Evolutionary conservation across 2,329 filamentous ascomycete genomes (phyloP), one percentile per base, ranked within the genome.

Genomic region (Metarhizium rileyi): DNA sequence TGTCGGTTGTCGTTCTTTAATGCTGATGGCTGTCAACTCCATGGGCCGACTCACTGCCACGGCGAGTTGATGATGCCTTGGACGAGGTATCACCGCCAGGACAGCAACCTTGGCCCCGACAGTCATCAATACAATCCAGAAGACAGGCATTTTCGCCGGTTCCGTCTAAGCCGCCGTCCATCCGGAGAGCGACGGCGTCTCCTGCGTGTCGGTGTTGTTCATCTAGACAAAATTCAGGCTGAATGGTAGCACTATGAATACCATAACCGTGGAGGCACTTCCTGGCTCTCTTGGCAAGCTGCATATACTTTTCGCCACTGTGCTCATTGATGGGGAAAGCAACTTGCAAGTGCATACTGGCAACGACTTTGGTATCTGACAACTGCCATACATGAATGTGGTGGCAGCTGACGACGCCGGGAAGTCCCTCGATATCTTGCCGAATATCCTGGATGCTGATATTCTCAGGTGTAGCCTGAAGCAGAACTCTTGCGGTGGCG

Each of bases 311-410:
- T 61, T 80, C 78, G 38, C 80, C 81, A 40, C 85, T 85, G 57
- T 90, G 81, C 45, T 86, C 87, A 62, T 90, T 84, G 66, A 95
- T 90, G 57, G 90, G 87, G 65, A 95, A 95, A 44, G 84, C 83
- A 22, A 98, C 86, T 65, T 95, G 89, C 42, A 98, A 84, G 63
- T 98, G 93, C 68, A 98, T 80, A 10, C 87, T 93, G 12, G 93
- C 91, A 35, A 98, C 86, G 30, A 95, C 76, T 72, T 96, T 95
- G 47, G 90, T 93, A 63, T 97, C 91, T 16, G 87, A 95, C 30
- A 98, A 78, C 67, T 97, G 91, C 93, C 93, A 98, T 54, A 98
- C 90, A 65, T 98, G 93, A 22, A 98, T 77, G 65, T 98, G 91
- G 68, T 98, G 93, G 62, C 90, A 95, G 64, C 86, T 89, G 53